Base-by-base conservation (phyloP, 2,329 filamentous ascomycete species). In the Epichloe typhina region DNA sequence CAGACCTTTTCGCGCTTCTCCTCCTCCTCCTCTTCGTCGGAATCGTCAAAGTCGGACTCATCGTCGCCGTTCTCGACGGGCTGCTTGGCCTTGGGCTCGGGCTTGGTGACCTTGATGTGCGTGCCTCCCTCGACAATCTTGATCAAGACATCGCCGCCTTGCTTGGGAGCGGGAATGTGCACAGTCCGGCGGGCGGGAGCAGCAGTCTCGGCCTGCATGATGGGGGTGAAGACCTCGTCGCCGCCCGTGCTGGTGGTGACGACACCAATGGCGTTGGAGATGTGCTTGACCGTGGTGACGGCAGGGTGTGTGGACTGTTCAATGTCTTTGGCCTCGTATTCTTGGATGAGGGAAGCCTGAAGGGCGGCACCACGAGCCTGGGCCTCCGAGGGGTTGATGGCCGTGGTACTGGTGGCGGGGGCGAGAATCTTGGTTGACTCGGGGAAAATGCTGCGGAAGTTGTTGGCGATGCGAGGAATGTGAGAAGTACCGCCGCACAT, bases 301-400 rank as follows among this genome's bases (percentile, higher is more conserved):
- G 89, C 88, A 49, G 93, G 84, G 74, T 98, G 91, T 46, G 89
- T 95, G 55, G 88, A 95, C 76, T 96, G 90, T 66, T 94, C 87
- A 59, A 98, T 94, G 65, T 97, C 91, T 58, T 88, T 83, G 59
- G 82, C 77, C 61, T 98, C 93, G 69, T 95, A 98, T 69, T 95
- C 91, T 68, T 90, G 83, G 67, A 98, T 88, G 56, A 98, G 75
- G 54, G 84, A 94, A 38, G 93, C 93, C 72, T 98, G 93, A 61
- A 98, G 88, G 35, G 93, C 91, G 54, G 93, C 93, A 64, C 93
- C 93, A 56, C 93, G 83, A 55, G 87, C 86, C 61, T 84, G 76
- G 51, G 96, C 78, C 72, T 97, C 91, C 3, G 88, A 93, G 56
- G 93, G 93, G 79, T 97, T 97, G 72, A 97, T 82, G 55, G 91